Evolutionary conservation across 768 basidiomycete species (phyloP), one percentile per base, ranked within the genome.

Genomic region (Hericium alpestre): DNA sequence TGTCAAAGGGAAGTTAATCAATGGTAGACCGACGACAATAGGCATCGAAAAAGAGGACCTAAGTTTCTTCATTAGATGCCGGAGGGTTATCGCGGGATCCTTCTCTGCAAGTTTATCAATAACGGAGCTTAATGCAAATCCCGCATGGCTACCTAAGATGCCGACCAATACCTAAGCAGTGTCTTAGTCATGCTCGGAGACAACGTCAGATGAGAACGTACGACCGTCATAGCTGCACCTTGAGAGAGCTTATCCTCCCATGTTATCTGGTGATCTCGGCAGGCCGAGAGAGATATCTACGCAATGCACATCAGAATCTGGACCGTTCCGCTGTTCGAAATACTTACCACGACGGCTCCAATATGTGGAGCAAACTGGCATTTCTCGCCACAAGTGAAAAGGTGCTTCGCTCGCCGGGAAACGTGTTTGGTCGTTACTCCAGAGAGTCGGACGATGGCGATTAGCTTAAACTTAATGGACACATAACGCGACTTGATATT

Each of bases 211-310:
- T 9, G 27, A 16, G 10, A 9, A 55, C 61, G 16, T 39, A 61
- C 61, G 3, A 25, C 8, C 12, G 61, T 61, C 61, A 61, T 59
- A 8, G 55, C 56, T 12, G 32, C 52, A 8, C 58, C 60, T n/a
- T 46, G 11, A n/a, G 23, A 41, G 32, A 47, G 38, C 6, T 43
- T 50, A 32, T 59, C 56, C 27, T 61, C 61, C 56, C 52, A 61
- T 9, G 53, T 41, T 1, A 20, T 10, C 37, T 61, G 51, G 11
- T 53, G 11, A 32, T 55, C 49, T 25, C 37, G 20, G 39, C 61
- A 61, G 1, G 61, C 32, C n/a, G 61, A 52, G 2, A 61, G 16
- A 18, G 52, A 57, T 6, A 61, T 59, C 61, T 59, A 6, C 16
- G n/a, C n/a, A 46, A 46, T 8, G 3, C 16, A 46, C 2, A n/a